Evolutionary conservation across 2,329 filamentous ascomycete species (phyloP).

Genomic region (Coniochaeta prunicola): DNA sequence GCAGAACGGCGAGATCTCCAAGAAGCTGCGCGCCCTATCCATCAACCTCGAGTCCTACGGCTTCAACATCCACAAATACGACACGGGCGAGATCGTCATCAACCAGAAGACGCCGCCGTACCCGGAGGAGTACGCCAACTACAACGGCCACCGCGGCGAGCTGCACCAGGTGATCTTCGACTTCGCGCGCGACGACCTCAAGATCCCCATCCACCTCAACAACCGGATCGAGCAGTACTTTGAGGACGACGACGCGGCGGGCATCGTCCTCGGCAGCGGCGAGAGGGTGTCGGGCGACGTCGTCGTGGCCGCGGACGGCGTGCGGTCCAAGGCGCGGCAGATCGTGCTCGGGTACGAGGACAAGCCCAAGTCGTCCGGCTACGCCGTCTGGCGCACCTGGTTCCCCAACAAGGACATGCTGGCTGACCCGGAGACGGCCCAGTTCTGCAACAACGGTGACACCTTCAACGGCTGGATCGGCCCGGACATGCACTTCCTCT

Average conservation of each 20-base stretch:
- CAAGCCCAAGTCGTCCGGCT: constrained; percentile 42
- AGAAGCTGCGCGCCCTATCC: constrained; percentile 38
- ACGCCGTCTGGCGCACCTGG: constrained; percentile 47
- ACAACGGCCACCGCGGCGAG: constrained; percentile 55
- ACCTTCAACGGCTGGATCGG: constrained; percentile 54
- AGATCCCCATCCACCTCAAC: constrained; percentile 48
- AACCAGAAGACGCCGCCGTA: constrained; percentile 41
- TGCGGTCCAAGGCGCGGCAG: constrained; percentile 43
- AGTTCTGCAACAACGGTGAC: constrained; percentile 49
- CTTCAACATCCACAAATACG: constrained; percentile 56
- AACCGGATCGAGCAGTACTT: constrained; percentile 45
- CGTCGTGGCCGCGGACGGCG: constrained; percentile 48
- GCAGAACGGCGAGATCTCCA: constrained; percentile 39
- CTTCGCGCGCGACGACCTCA: constrained; percentile 45
- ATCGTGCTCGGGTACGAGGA: constrained; percentile 43
- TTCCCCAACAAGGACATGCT: constrained; percentile 44
- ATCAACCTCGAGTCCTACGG: constrained; percentile 46
- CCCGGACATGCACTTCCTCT: constrained; percentile 48
- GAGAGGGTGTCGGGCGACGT: constrained; percentile 40
- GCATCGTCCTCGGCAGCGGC: constrained; percentile 41
- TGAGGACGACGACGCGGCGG: constrained; percentile 41
- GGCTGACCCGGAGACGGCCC: constrained; percentile 40
- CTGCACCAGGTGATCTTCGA: constrained; percentile 52
- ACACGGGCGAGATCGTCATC: constrained; percentile 50
- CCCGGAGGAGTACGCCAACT: constrained; percentile 41